These are phyloP conservation scores for Scytalidium lignicola DNA, from an alignment of 2,329 filamentous ascomycete genomes.

Conservation along the genomic window DNA sequence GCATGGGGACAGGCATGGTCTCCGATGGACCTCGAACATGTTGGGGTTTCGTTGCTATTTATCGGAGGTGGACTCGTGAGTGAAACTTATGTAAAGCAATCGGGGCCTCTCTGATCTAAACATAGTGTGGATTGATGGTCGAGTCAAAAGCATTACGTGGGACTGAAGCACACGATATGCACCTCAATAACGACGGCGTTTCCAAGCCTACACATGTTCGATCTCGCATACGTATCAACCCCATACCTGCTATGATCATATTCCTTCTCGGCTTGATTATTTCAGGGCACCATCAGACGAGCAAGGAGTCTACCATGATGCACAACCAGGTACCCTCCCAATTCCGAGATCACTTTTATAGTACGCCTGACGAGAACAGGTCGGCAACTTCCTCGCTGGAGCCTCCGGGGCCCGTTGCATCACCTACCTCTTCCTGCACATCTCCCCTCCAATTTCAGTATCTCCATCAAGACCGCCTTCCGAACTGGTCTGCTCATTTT, in stretches of 20 bases:
- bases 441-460: constrained; percentile 2
- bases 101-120: constrained; percentile 7
- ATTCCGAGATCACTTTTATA: constrained; percentile 3
- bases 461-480: constrained; percentile 3
- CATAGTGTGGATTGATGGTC: constrained; percentile 7
- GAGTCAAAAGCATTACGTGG: constrained; percentile 7
- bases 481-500: constrained; percentile 6
- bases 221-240: constrained; percentile 2
- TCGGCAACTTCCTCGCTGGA: constrained; percentile 4
- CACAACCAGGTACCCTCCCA: constrained; percentile 7
- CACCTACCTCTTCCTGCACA: constrained; percentile 3
- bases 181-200: neutral
- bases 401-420: constrained; percentile 3
- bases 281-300: constrained; percentile 2
- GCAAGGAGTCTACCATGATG: constrained; percentile 4
- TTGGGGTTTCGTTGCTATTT: constrained; percentile 6
- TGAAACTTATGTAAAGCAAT: constrained; percentile 2
- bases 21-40: constrained; percentile 6
- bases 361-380: constrained; percentile 5
- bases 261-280: constrained; percentile 5
- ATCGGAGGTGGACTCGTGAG: constrained; percentile 6
- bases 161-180: constrained; percentile 5
- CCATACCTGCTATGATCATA: constrained; percentile 6
- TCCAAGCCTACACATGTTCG: constrained; percentile 1
- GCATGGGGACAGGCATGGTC: constrained; percentile 5